phyloP scores from a whole-genome alignment of 176 grass and related monocot species.

The Aegilops umbellulata region DNA sequence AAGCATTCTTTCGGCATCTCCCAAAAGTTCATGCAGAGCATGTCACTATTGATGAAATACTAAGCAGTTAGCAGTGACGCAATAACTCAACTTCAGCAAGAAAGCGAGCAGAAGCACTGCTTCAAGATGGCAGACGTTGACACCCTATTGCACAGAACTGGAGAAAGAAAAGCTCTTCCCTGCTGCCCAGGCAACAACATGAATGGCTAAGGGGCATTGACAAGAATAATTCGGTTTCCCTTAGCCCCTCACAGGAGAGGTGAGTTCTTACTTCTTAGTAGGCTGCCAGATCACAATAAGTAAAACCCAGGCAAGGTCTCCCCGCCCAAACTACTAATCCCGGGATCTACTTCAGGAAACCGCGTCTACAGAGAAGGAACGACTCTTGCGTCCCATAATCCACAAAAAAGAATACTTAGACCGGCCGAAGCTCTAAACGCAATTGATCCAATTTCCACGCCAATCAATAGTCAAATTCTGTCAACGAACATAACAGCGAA shows the following conservation, averaged over 20 bases:
- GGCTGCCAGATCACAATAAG: background rate
- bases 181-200: background rate
- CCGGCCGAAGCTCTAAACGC: background rate
- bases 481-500: background rate
- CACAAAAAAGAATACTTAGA: background rate
- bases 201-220: background rate
- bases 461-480: background rate
- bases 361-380: background rate
- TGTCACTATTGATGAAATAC: background rate
- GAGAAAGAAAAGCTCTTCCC: background rate
- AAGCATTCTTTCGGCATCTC: background rate
- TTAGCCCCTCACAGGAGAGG: background rate
- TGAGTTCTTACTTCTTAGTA: background rate
- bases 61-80: background rate
- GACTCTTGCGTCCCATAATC: background rate
- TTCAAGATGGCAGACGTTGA: constrained; percentile 8
- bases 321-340: background rate
- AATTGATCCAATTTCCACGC: background rate
- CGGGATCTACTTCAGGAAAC: constrained; percentile 19
- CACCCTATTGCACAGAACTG: background rate
- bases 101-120: background rate
- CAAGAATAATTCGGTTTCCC: background rate
- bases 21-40: background rate
- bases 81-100: background rate
- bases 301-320: background rate